phyloP scores from a whole-genome alignment of 441 rosid genomes.

The Gossypium aridum region DNA sequence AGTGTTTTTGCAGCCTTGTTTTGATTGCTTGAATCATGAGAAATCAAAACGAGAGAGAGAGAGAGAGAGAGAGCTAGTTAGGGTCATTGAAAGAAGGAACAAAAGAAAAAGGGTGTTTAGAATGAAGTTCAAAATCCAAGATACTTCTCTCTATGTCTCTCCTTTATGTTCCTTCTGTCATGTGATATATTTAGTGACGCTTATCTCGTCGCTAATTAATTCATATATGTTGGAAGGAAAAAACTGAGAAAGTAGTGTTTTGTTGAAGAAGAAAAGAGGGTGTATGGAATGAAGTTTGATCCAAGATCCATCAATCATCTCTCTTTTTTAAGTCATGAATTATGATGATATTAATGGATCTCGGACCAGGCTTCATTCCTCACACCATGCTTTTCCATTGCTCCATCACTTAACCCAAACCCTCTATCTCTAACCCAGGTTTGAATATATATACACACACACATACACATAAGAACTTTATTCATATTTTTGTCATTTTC shows the following conservation, averaged over 20 bases:
- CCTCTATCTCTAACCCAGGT: background rate
- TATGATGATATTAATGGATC: slow-evolving; percentile 28
- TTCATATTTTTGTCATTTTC: background rate
- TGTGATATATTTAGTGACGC: background rate
- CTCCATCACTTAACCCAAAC: background rate
- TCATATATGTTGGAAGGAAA: background rate
- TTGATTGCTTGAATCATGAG: slow-evolving; percentile 43
- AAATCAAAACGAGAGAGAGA: slow-evolving; percentile 4
- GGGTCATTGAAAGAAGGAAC: too few species aligned
- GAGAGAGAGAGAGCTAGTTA: too few species aligned
- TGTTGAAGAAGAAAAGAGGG: slow-evolving; percentile 40
- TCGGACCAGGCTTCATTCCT: slow-evolving; percentile 96
- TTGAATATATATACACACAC: background rate
- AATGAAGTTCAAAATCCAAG: slow-evolving; percentile 30
- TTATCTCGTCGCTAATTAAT: background rate
- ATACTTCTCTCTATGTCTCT: slow-evolving; percentile 14
- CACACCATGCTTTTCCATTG: slow-evolving; percentile 41
- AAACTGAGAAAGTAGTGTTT: background rate
- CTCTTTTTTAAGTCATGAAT: background rate
- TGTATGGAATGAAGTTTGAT: slow-evolving; percentile 80
- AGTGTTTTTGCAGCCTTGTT: slow-evolving; percentile 21
- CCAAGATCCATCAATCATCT: slow-evolving; percentile 33
- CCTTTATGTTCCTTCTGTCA: background rate
- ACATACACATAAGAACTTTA: background rate
- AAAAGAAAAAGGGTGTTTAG: background rate